phyloP scores from a whole-genome alignment of 768 basidiomycete genomes.

The Coprinellus micaceus region DNA sequence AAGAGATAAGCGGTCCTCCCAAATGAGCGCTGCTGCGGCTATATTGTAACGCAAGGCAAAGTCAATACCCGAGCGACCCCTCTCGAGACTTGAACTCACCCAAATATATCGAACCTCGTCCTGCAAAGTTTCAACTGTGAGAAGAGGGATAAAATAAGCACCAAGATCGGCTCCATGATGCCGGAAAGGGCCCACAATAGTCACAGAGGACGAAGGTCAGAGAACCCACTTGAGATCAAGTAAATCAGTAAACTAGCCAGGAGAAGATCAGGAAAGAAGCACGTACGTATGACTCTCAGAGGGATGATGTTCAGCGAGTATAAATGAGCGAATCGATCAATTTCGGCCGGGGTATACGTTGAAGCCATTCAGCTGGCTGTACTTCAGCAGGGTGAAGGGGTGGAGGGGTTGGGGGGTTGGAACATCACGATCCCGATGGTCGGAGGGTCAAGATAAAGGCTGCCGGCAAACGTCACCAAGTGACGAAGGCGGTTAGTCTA shows the following conservation, averaged over 20 bases:
- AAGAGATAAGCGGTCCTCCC: neutral
- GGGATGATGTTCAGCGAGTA: slow-evolving; percentile 19
- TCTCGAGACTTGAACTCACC: neutral
- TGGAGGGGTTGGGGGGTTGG: too few relatives aligned
- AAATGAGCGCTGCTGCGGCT: neutral
- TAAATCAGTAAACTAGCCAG: neutral
- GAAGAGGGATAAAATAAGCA: neutral
- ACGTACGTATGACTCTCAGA: slow-evolving; percentile 21
- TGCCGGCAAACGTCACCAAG: too few relatives aligned
- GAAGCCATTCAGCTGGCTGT: too few relatives aligned
- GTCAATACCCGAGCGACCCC: too few relatives aligned
- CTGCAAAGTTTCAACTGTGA: neutral
- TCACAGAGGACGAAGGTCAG: slow-evolving; percentile 23
- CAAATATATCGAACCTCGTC: slow-evolving; percentile 1
- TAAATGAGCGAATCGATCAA: slow-evolving; percentile 1
- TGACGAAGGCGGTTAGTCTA: too few relatives aligned
- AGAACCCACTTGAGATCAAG: slow-evolving; percentile 12
- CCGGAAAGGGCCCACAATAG: slow-evolving; percentile 28
- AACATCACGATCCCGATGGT: too few relatives aligned
- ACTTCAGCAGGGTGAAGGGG: too few relatives aligned
- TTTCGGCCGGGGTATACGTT: neutral
- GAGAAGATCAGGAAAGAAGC: neutral
- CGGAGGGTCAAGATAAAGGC: too few relatives aligned
- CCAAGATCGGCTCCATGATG: too few relatives aligned
- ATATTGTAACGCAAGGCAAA: too few relatives aligned